Base-by-base conservation (phyloP, 805 yeast genomes). In the Starmerella tilneyi region DNA sequence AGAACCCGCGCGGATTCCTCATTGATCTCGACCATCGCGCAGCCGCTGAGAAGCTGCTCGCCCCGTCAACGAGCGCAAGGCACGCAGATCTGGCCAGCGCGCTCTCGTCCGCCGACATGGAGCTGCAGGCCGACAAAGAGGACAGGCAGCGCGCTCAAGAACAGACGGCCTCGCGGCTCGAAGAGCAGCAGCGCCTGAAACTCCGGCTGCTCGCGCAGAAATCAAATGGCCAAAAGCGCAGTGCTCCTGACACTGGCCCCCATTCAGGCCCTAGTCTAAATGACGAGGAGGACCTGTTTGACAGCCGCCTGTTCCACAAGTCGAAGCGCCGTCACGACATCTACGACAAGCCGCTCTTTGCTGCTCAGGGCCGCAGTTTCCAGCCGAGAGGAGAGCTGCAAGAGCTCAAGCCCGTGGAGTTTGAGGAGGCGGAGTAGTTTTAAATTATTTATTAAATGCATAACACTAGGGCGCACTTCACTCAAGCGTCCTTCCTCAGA, bases 1-100 rank as follows among this genome's bases (percentile, higher is more conserved):
- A 86, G 62, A 92, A 92, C 61, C 84, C 88, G 15, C 81, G 83
- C 54, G 96, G 97, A 1, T 84, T 78, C 59, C 78, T 94, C 0
- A 79, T 88, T 36, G 77, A 81, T 0, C 62, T 88, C 32, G 94
- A 86, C 44, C 83, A 81, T 56, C 68, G 96, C 48, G 67, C 84
- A 45, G 79, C 80, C 1, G 34, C 44, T 15, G 61, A 66, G 0
- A 49, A 57, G 22, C 56, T 59, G 28, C 64, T 61, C 12, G 62
- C 60, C 0, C 63, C 53, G 15, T 8, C 20, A 11, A 63, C 67
- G 17, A 71, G 79, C 42, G 71, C 75, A 47, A 75, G 75, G 45
- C 76, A 76, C 36, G 79, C 81, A 58, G 67, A 71, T 26, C 68
- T 89, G 20, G 75, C 86, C 1, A 74, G 71, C 41, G 95, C 96